Percentiles rank a stretch among this genome's conserved stretches.
These are phyloP conservation scores for Condylostoma magnum DNA, from an alignment of 169 alveolate species.

Conservation along the genomic window DNA sequence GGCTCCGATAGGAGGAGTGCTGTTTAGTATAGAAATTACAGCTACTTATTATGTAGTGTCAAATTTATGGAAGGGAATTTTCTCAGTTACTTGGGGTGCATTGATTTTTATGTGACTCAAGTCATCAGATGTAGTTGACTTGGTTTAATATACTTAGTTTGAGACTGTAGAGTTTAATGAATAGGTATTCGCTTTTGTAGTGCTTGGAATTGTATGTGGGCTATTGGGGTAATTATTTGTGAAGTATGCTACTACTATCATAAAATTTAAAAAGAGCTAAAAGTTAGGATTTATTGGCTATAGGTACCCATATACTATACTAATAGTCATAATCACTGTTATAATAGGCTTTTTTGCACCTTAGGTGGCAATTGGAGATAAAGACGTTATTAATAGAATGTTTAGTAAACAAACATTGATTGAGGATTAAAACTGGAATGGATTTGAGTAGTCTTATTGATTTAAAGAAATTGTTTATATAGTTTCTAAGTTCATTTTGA, in stretches of 20 bases:
- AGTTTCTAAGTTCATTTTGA: slow-evolving; percentile 52
- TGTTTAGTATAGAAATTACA: slow-evolving; percentile 79
- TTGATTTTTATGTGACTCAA: slow-evolving; percentile 51
- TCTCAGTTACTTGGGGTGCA: slow-evolving; percentile 60
- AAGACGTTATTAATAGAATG: background rate
- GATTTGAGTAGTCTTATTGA: slow-evolving; percentile 52
- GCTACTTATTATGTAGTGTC: slow-evolving; percentile 76
- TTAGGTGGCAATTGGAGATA: background rate
- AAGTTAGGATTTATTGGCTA: slow-evolving; percentile 42
- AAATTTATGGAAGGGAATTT: slow-evolving; percentile 69
- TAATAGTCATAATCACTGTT: background rate
- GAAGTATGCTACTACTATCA: too few relatives aligned
- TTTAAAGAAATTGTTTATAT: slow-evolving; percentile 44
- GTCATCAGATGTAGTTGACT: slow-evolving; percentile 10
- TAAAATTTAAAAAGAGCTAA: slow-evolving; percentile 57
- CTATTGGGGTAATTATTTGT: slow-evolving; percentile 60
- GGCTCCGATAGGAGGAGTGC: slow-evolving; percentile 79
- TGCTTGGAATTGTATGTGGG: slow-evolving; percentile 62
- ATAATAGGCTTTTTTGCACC: background rate
- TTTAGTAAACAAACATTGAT: slow-evolving; percentile 37
- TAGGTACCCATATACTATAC: background rate
- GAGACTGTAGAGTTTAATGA: background rate
- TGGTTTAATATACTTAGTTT: slow-evolving; percentile 7
- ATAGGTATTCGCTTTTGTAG: slow-evolving; percentile 42
- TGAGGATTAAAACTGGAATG: slow-evolving; percentile 18